Percentiles rank a stretch among this genome's conserved stretches.
Conservation (phyloP, 441 rosid genomes). For the Pelargonium myrrhifolium region DNA sequence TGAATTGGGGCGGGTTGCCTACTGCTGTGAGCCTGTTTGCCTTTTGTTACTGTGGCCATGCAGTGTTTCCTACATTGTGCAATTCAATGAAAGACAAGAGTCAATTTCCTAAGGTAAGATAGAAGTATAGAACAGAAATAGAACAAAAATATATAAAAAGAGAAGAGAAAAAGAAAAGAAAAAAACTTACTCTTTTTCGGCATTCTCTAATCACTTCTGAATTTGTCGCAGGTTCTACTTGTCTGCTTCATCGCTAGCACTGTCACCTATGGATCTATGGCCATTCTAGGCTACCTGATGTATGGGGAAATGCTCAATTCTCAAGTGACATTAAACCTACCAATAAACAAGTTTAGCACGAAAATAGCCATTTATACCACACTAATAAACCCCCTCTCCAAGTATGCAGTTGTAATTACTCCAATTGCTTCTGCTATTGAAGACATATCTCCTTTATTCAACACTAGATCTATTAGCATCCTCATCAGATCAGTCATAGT, state of each 20-base stretch:
- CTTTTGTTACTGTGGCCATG: slow-evolving; percentile 60
- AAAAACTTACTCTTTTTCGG: neutral
- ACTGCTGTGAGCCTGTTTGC: slow-evolving; percentile 47
- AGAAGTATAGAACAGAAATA: neutral
- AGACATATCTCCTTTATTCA: slow-evolving; percentile 19
- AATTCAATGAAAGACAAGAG: slow-evolving; percentile 63
- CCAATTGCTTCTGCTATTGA: slow-evolving; percentile 52
- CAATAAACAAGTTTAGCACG: slow-evolving; percentile 35
- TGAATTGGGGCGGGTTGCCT: slow-evolving; percentile 46
- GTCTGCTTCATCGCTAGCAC: slow-evolving; percentile 49
- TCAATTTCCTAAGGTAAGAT: slow-evolving; percentile 51
- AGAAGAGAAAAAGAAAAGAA: neutral
- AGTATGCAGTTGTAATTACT: slow-evolving; percentile 46
- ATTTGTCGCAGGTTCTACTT: slow-evolving; percentile 36
- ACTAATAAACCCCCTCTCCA: slow-evolving; percentile 51
- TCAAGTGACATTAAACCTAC: slow-evolving; percentile 66
- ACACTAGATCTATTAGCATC: slow-evolving; percentile 30
- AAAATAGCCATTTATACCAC: slow-evolving; percentile 57
- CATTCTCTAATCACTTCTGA: neutral
- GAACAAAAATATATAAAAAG: neutral
- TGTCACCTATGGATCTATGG: slow-evolving; percentile 51
- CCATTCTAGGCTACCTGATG: slow-evolving; percentile 58
- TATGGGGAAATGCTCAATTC: slow-evolving; percentile 50
- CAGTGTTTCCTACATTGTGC: slow-evolving; percentile 57
- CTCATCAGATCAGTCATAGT: slow-evolving; percentile 36